Conservation (phyloP, 176 grass and related monocot species). For the Avena eriantha region DNA sequence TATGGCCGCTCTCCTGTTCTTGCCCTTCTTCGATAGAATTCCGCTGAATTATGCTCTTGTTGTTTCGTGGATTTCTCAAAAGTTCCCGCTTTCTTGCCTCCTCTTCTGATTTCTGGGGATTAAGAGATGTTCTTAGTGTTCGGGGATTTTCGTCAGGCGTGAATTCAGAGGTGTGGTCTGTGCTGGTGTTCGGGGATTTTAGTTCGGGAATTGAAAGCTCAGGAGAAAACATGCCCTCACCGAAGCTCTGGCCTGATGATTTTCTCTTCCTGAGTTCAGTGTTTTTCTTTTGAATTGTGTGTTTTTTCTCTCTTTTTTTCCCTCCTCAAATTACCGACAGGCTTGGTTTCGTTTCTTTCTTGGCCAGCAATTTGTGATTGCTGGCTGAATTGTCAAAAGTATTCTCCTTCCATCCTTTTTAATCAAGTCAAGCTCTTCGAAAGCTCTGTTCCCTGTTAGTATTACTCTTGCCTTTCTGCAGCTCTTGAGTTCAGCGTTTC, state of each 20-base stretch:
- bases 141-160: not conserved
- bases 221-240: constrained; percentile 13
- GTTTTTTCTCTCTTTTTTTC: not conserved
- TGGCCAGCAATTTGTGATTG: constrained; percentile 26
- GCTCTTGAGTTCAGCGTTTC: not conserved
- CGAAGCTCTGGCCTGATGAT: constrained; percentile 4
- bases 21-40: not conserved
- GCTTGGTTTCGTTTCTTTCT: not conserved
- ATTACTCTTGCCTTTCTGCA: not conserved
- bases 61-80: constrained; percentile 6
- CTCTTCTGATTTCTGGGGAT: constrained; percentile 17
- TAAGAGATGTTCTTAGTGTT: constrained; percentile 29
- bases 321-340: constrained; percentile 11
- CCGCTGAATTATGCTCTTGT: constrained; percentile 38
- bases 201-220: constrained; percentile 27
- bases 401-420: constrained; percentile 22
- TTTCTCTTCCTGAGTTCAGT: not conserved
- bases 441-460: constrained; percentile 26
- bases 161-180: constrained; percentile 5
- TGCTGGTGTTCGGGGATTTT: constrained; percentile 20
- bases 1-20: constrained; percentile 4
- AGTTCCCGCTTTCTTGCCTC: not conserved
- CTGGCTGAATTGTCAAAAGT: constrained; percentile 13
- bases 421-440: constrained; percentile 40
- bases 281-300: constrained; percentile 28